Percentiles rank a stretch among this genome's conserved stretches.
These are phyloP conservation scores for Cladosporium velox DNA, from an alignment of 2,329 filamentous ascomycete species.

Conservation along the genomic window DNA sequence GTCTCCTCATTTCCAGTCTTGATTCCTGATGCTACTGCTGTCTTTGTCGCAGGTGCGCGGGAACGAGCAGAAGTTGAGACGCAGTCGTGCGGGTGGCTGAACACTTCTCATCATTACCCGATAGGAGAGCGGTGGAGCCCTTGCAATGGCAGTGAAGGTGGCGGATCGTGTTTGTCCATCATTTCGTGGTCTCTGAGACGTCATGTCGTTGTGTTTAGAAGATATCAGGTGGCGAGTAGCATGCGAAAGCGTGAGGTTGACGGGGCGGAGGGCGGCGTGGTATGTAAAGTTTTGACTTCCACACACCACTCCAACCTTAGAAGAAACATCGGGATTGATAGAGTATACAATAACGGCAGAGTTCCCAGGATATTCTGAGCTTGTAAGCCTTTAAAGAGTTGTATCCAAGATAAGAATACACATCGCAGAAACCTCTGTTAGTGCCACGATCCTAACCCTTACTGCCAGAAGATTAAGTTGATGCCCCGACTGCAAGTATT, in stretches of 20 bases:
- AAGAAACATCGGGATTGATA: not conserved
- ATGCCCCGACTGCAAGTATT: too few species aligned
- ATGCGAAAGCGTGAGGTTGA: not conserved
- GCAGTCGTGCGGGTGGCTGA: not conserved
- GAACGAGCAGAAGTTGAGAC: not conserved
- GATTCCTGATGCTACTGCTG: not conserved
- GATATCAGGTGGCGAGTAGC: not conserved
- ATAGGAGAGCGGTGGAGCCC: not conserved
- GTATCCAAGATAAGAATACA: too few species aligned
- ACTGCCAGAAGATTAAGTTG: too few species aligned
- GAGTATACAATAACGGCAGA: not conserved
- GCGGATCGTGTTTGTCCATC: not conserved
- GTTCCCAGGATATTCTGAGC: too few species aligned
- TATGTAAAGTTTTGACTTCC: not conserved
- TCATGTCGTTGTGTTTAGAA: not conserved
- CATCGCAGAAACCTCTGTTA: too few species aligned
- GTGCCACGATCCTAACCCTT: too few species aligned
- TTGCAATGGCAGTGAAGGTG: not conserved
- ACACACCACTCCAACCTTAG: not conserved
- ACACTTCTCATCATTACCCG: not conserved
- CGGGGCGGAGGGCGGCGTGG: not conserved
- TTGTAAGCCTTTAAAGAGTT: too few species aligned
- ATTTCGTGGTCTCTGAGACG: not conserved
- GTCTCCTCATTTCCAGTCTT: too few species aligned
- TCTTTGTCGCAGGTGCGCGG: not conserved